Evolutionary conservation across 2,329 filamentous ascomycete species (phyloP).

Genomic region (Metarhizium album): DNA sequence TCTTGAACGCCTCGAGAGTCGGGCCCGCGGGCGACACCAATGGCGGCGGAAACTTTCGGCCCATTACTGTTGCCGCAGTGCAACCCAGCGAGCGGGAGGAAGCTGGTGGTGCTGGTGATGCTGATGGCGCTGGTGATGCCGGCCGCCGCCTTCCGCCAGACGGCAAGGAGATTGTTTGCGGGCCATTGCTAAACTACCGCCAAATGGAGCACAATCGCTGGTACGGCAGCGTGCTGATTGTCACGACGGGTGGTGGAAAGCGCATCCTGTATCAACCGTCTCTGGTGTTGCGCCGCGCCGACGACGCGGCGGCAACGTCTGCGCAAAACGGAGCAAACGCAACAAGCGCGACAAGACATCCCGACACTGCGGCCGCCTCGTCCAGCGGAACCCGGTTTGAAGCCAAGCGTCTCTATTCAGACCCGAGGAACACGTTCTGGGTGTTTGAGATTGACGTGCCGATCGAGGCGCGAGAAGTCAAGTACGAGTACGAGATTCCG

Average conservation of each 20-base stretch:
- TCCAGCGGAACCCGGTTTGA: conserved; percentile 32
- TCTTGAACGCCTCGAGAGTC: conserved; percentile 44
- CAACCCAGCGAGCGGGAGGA: conserved; percentile 1
- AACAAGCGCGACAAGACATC: not conserved
- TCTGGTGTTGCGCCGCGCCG: conserved; percentile 40
- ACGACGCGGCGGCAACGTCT: conserved; percentile 15
- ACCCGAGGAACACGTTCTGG: conserved; percentile 76
- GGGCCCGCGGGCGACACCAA: conserved; percentile 25
- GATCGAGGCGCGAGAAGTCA: conserved; percentile 56
- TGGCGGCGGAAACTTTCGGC: conserved; percentile 29
- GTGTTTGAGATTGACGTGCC: conserved; percentile 74
- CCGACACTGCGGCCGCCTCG: conserved; percentile 18
- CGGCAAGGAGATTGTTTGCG: conserved; percentile 54
- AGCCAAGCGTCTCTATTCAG: conserved; percentile 50
- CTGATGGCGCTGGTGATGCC: not conserved
- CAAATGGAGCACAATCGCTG: conserved; percentile 63
- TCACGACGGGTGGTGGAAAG: conserved; percentile 61
- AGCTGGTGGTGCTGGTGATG: not conserved
- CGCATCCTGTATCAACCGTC: conserved; percentile 47
- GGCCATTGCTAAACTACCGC: conserved; percentile 68
- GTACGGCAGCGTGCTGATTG: conserved; percentile 78
- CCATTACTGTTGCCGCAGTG: conserved; percentile 34
- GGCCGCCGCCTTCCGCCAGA: conserved; percentile 20
- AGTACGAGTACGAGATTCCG: conserved; percentile 69
- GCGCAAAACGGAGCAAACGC: conserved; percentile 20